Evolutionary conservation across 345 rosid species (phyloP), one percentile per base, ranked within the genome.

Genomic region (Xanthoceras sorbifolium): DNA sequence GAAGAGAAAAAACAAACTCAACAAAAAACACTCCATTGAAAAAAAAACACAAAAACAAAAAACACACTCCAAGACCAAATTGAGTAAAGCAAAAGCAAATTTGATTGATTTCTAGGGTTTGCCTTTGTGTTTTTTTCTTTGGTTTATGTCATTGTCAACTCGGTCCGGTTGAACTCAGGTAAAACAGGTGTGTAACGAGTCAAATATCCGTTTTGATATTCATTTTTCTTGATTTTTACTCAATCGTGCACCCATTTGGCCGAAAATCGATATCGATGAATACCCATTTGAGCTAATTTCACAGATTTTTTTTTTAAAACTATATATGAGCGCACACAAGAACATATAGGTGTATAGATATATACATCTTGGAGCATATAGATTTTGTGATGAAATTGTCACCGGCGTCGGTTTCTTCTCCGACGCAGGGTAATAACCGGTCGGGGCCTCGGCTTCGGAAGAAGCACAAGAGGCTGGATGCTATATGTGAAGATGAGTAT

Each of bases 401-500:
- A 75, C 80, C 87, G 75, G 74, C 81, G 69, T 87, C 87, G 25
- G 72, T 61, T 82, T 85, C 91, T 67, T 82, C 88, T 7, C 74
- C 85, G 55, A 86, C 72, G 70, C 78, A 76, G 77, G 76, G 76
- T 70, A 73, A 70, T 38, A 75, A 65, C 34, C 77, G 76, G 64
- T 84, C 80, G 14, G 93, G 90, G 54, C 82, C 90, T 81, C 87
- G 98, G 78, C 80, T 89, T 63, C 88, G 88, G 17, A 87, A 77
- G 87, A 94, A 89, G 89, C 93, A 89, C 67, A 95, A 95, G 88
- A 91, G 93, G 80, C 90, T 95, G n/a, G 94, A 90, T 79, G 88
- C 97, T 31, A 95, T 95, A 62, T 87, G 90, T 57, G 99, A 93
- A 77, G 88, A 79, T 42, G 89, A 85, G 69, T 93, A 93, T 82